These are phyloP conservation scores for Camillea tinctor DNA, from an alignment of 2,329 filamentous ascomycete genomes.

Conservation along the genomic window DNA sequence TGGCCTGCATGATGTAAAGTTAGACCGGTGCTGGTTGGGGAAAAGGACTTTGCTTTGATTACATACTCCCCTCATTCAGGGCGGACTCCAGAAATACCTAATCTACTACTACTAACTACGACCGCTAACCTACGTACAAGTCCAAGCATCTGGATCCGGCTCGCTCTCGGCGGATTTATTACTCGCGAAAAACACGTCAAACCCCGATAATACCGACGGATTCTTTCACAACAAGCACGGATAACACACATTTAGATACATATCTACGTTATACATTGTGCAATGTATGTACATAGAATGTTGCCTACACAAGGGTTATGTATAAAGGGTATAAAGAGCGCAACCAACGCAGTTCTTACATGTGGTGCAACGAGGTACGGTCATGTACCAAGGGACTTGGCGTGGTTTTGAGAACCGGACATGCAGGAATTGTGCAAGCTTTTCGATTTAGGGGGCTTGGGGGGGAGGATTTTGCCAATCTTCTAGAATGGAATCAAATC, in stretches of 20 bases:
- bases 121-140: background rate
- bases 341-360: background rate
- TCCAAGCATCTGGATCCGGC: background rate
- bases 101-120: background rate
- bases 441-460: background rate
- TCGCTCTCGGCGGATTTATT: constrained; percentile 3
- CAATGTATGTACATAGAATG: no score
- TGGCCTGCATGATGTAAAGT: constrained; percentile 1
- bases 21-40: background rate
- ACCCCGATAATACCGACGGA: background rate
- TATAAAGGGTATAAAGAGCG: background rate
- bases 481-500: background rate
- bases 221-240: background rate
- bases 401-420: background rate
- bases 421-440: background rate
- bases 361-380: background rate
- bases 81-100: background rate
- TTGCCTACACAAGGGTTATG: background rate
- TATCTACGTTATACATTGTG: no score
- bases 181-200: background rate
- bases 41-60: background rate
- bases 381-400: background rate
- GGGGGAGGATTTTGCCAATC: background rate
- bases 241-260: no score
- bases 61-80: background rate